Base-by-base conservation (phyloP, 2,329 filamentous ascomycete species). In the Monilinia polystroma region DNA sequence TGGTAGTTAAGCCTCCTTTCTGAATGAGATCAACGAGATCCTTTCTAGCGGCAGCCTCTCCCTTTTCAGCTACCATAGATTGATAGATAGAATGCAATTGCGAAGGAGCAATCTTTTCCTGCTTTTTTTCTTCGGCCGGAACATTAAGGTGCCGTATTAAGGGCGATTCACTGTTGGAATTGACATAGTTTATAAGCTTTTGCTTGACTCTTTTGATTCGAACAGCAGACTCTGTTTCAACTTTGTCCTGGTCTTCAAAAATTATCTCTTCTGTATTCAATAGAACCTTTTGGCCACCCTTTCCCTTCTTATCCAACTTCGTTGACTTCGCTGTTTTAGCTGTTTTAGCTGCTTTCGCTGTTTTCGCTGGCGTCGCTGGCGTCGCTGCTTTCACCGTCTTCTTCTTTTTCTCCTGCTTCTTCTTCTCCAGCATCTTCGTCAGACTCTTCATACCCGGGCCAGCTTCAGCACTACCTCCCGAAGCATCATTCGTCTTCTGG, bases 21-120 rank as follows among this genome's bases (percentile, higher is more conserved):
- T 66, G 66, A 51, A 65, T 66, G 55, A 57, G 52, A 41, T 67
- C 47, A 51, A 60, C 63, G 26, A 58, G 23, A 6, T 66, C 54
- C 26, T 63, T 49, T 35, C 64, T 59, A 29, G 64, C 64, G 10
- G 23, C 38, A 12, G 35, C 10, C 12, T 66, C 64, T 20, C 64
- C 64, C 20, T 66, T 66, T 12, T 58, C 43, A 52, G 64, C 23
- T n/a, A 66, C 64, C 45, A 66, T 51, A 23, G 57, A 20, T 43
- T 66, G 26, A 43, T 60, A 66, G 64, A 66, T 52, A 11, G 55
- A n/a, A 66, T 60, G 64, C 12, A 66, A 47, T 45, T 52, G 32
- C 23, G 55, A 66, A 62, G 64, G 64, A 29, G 55, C 32, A 14
- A 66, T 23, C 64, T 66, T 66, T 1, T 38, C 18, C 29, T 60